A percentile compares a stretch with the other conserved stretches of the same genome.
Evolutionary conservation across 2,329 filamentous ascomycete genomes (phyloP).

Genomic region (Fusarium duplospermum): DNA sequence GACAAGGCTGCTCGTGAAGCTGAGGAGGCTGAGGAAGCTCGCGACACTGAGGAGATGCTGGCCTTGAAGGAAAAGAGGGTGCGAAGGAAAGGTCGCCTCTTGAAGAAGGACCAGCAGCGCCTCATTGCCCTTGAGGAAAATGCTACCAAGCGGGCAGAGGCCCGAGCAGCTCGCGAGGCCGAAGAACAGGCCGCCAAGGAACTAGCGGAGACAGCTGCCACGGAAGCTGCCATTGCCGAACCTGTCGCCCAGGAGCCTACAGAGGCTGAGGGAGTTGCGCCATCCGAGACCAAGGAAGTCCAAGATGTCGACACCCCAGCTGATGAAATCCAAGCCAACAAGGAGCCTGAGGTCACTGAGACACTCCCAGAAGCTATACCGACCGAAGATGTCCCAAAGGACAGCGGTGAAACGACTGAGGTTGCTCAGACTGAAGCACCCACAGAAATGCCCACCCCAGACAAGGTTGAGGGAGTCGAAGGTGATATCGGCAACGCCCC

Average conservation of each 20-base stretch:
- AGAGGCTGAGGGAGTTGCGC: neutral
- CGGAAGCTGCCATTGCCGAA: conserved; percentile 20
- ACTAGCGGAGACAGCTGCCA: conserved; percentile 5
- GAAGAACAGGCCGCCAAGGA: conserved; percentile 28
- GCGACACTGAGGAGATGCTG: conserved; percentile 49
- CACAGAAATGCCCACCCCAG: neutral
- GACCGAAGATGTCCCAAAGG: neutral
- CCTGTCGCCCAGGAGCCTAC: neutral
- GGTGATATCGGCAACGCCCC: neutral
- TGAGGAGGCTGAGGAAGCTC: conserved; percentile 35
- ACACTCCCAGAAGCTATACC: neutral
- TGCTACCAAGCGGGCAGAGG: conserved; percentile 37
- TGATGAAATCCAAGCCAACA: neutral
- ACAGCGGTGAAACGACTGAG: neutral
- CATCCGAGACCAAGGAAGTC: conserved; percentile 1
- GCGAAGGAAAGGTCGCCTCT: conserved; percentile 35
- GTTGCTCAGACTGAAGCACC: neutral
- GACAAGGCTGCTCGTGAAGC: conserved; percentile 39
- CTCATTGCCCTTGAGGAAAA: conserved; percentile 34
- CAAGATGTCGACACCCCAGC: neutral
- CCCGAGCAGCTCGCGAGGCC: conserved; percentile 45
- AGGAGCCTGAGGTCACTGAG: neutral
- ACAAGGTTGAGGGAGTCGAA: neutral
- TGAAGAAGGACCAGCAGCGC: conserved; percentile 38
- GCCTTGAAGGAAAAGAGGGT: conserved; percentile 55